Evolutionary conservation across 1,284 basidiomycete genomes (phyloP), one percentile per base, ranked within the genome.

Genomic region (Gastroboletus turbinatus): DNA sequence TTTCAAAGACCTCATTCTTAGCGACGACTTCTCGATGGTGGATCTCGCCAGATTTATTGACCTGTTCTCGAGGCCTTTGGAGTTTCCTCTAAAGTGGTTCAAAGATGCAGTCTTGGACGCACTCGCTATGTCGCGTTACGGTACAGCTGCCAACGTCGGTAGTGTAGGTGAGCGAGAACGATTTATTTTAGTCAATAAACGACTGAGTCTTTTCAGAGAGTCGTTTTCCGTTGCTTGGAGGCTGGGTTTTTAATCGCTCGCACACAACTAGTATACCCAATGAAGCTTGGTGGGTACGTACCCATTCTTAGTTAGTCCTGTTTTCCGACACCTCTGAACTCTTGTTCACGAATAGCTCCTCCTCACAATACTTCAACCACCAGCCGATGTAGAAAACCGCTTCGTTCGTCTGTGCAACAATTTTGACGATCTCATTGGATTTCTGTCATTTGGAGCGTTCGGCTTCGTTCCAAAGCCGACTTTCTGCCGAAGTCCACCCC

Each of bases 251-350:
- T 40, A 69, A 65, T 50, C 53, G 48, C 6, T 49, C 56, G 0
- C 67, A 72, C 21, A 42, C 42, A 5, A 36, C 48, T 11, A 57
- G 49, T 3, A 65, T 71, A 25, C 27, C 69, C 4, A 67, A 72
- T 17, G 67, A 72, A 56, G 65, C 60, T 13, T 73, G 71, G 71
- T 68, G 60, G 59, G 71, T 73, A 46, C 45, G 71, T 67, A 16
- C 21, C 10, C 14, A 32, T 21, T 14, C 19, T 13, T 14, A 5
- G 4, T 23, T n/a, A 36, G 29, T n/a, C 9, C 6, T 13, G 29
- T 33, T 55, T 25, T 32, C 4, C 33, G 5, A 33, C 52, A 1
- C n/a, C 14, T 47, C 23, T 47, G 25, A 30, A 23, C 25, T 9
- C 25, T 25, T 30, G 8, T n/a, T 33, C n/a, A 17, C 25, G 16